Conservation (phyloP, 495 filamentous ascomycete species). For the Xylaria venustula region DNA sequence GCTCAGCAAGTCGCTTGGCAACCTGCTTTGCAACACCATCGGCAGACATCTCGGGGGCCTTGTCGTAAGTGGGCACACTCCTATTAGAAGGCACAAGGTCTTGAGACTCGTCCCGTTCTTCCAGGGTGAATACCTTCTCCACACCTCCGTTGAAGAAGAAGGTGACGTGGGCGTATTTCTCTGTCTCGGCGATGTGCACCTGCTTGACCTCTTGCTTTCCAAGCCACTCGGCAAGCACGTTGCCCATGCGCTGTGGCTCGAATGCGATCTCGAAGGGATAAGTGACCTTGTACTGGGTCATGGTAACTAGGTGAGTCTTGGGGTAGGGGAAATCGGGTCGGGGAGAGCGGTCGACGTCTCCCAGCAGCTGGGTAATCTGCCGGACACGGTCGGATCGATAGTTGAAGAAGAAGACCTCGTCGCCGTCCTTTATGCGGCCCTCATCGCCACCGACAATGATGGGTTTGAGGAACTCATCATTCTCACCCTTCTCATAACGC, state of each 20-base stretch:
- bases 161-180: conserved; percentile 99
- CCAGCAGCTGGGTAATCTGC: conserved; percentile 92
- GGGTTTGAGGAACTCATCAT: conserved; percentile 96
- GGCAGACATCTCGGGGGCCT: conserved; percentile 95
- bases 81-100: conserved; percentile 63
- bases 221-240: conserved; percentile 94
- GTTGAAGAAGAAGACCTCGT: conserved; percentile 99
- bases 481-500: conserved; percentile 82
- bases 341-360: conserved; percentile 86
- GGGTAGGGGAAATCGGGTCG: conserved; percentile 91
- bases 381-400: conserved; percentile 98
- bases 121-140: conserved; percentile 91
- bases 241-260: conserved; percentile 90
- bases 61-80: conserved; percentile 91
- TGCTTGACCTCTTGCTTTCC: conserved; percentile 83
- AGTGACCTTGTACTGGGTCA: conserved; percentile 98
- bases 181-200: conserved; percentile 95
- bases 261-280: conserved; percentile 94
- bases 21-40: conserved; percentile 84
- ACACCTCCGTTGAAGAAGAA: conserved; percentile 99
- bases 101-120: conserved; percentile 66
- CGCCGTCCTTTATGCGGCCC: conserved; percentile 79
- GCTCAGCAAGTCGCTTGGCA: conserved; percentile 73
- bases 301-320: conserved; percentile 88
- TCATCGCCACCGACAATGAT: conserved; percentile 91